Evolutionary conservation across 176 grass and related monocot genomes (phyloP).

Genomic region (Avena atlantica): DNA sequence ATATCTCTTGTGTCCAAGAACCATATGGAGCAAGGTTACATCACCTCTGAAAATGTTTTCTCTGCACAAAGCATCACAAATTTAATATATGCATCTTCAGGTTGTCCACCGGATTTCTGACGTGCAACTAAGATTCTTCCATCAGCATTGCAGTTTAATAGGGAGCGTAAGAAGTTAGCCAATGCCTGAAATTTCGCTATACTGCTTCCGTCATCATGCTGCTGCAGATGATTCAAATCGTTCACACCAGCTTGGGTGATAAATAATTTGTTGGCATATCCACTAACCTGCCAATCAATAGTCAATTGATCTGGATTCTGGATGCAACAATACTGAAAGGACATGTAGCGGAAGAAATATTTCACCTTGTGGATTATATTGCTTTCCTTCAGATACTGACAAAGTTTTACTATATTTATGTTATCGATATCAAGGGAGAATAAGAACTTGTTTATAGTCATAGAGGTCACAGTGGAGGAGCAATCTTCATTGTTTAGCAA

Average conservation of each 20-base stretch:
- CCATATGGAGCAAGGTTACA: conserved; percentile 20
- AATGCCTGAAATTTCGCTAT: conserved; percentile 82
- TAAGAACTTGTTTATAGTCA: conserved; percentile 95
- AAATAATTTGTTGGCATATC: conserved; percentile 71
- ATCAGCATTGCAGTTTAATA: conserved; percentile 76
- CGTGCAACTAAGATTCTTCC: conserved; percentile 81
- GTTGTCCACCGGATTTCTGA: conserved; percentile 52
- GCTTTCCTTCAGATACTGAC: conserved; percentile 93
- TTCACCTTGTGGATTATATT: conserved; percentile 92
- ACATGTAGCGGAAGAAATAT: background rate
- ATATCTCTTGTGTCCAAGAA: background rate
- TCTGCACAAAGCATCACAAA: conserved; percentile 95
- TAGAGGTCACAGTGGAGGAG: conserved; percentile 54
- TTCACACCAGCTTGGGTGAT: conserved; percentile 38
- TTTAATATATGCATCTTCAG: conserved; percentile 80
- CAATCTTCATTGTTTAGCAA: conserved; percentile 46
- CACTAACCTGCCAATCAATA: conserved; percentile 64
- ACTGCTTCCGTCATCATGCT: conserved; percentile 67
- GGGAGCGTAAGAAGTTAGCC: conserved; percentile 63
- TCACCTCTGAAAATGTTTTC: conserved; percentile 84
- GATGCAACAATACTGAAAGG: background rate
- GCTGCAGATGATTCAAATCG: conserved; percentile 28
- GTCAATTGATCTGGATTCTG: conserved; percentile 18
- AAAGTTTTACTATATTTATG: conserved; percentile 93
- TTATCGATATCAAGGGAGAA: conserved; percentile 97